Conservation (phyloP, 2,329 filamentous ascomycete genomes). For the Hypoxylon sp. region DNA sequence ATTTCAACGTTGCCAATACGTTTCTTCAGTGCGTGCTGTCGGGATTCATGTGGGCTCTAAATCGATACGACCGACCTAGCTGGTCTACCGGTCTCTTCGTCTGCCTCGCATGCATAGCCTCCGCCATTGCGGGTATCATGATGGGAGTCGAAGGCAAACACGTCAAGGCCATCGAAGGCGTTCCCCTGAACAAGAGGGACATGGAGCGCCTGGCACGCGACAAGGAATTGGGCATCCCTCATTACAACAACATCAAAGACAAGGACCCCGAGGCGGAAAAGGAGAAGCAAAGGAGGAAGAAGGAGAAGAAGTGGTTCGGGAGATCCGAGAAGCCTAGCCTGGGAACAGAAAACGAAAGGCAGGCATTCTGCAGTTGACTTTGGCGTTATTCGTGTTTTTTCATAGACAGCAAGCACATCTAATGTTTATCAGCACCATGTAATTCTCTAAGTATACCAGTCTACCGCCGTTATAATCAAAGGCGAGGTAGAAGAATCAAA, state of each 20-base stretch:
- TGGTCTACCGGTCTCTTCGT: slow-evolving; percentile 86
- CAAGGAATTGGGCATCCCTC: slow-evolving; percentile 62
- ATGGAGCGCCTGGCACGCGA: slow-evolving; percentile 59
- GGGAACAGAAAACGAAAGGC: slow-evolving; percentile 19
- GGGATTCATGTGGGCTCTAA: slow-evolving; percentile 84
- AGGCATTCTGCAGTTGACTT: slow-evolving; percentile 29
- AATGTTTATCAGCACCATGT: slow-evolving; percentile 11
- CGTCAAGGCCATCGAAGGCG: slow-evolving; percentile 76
- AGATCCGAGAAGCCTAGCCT: slow-evolving; percentile 31
- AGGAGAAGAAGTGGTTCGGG: slow-evolving; percentile 37
- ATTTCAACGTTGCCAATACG: slow-evolving; percentile 81
- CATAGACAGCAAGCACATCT: slow-evolving; percentile 15
- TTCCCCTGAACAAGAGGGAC: slow-evolving; percentile 67
- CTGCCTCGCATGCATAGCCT: slow-evolving; percentile 73
- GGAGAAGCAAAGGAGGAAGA: slow-evolving; percentile 49
- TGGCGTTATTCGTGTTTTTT: slow-evolving; percentile 23
- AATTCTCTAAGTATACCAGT: slow-evolving; percentile 1
- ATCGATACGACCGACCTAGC: slow-evolving; percentile 74
- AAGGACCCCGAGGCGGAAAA: slow-evolving; percentile 57
- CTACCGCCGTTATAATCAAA: neutral
- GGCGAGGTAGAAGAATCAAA: neutral
- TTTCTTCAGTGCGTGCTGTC: slow-evolving; percentile 77
- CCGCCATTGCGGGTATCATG: slow-evolving; percentile 72
- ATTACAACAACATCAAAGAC: slow-evolving; percentile 65
- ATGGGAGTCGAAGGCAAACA: slow-evolving; percentile 75